Evolutionary conservation across 73 alveolate species (phyloP), one percentile per base, ranked within the genome.

Genomic region (Paramecium octaurelia): DNA sequence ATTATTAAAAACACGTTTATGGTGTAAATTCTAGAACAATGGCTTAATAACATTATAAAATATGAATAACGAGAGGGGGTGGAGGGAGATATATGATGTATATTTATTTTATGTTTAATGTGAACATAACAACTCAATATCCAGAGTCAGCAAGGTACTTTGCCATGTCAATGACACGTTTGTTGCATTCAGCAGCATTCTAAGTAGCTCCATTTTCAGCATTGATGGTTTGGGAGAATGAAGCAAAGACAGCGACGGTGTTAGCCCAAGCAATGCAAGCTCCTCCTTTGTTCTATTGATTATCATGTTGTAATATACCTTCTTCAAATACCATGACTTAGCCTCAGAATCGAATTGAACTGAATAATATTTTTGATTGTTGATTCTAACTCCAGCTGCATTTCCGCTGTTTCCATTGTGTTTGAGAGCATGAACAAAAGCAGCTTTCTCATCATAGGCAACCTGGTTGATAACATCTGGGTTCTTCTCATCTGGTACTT

Each of bases 361-460:
- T 23, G 91, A 16, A 64, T 80, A 80, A 80, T 80, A 80, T 46
- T 80, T 80, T 42, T 80, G 57, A 35, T 80, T 42, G 91, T 80
- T 80, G 73, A 80, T 14, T 80, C 91, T 80, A 27, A 80, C 46
- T 44, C 91, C 91, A 44, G 91, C 91, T 80, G 21, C 11, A 80
- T 80, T 34, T 14, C 64, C 57, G 0, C 77, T 10, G 8, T 14
- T 36, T 11, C 91, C 91, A 43, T 80, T 80, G 48, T 80, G 70
- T 8, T 76, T 24, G 18, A 80, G 21, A 23, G 76, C 42, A 4
- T 42, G 46, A 20, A 80, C 43, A 44, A 80, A 42, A 0, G 70
- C 91, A 12, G 91, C 8, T 14, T 80, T 23, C 73, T 80, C 91
- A 21, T 80, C 44, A 35, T 80, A 80, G 18, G 70, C 76, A 80